These are phyloP conservation scores for Exophiala mesophila DNA, from an alignment of 2,329 filamentous ascomycete species.

Conservation along the genomic window DNA sequence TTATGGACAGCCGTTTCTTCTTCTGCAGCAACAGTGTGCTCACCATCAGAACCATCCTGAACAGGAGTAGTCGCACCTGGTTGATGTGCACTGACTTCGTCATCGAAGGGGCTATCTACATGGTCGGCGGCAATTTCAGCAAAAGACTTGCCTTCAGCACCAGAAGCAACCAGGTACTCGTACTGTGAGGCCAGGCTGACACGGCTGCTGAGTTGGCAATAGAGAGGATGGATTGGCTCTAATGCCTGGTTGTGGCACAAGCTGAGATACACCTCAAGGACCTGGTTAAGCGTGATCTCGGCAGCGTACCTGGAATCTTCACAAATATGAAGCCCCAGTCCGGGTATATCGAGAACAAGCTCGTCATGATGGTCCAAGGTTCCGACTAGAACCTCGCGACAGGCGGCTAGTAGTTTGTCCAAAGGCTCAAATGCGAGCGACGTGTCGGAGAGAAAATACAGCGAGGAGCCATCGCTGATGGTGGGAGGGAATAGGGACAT, in stretches of 20 bases:
- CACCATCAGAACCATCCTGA: too few relatives aligned
- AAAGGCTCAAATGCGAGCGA: conserved; percentile 50
- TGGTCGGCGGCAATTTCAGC: conserved; percentile 39
- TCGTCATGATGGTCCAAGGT: conserved; percentile 55
- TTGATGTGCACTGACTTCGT: conserved; percentile 21
- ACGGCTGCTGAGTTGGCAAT: conserved; percentile 52
- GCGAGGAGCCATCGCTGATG: conserved; percentile 47
- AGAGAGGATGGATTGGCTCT: conserved; percentile 51
- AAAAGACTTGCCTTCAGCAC: conserved; percentile 54
- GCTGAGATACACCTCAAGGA: conserved; percentile 56
- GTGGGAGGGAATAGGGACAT: conserved; percentile 56
- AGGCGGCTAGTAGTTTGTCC: conserved; percentile 52
- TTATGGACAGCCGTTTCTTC: conserved; percentile 1
- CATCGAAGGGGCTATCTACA: conserved; percentile 11
- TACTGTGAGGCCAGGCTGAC: conserved; percentile 52
- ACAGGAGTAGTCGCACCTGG: too few relatives aligned
- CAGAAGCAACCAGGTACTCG: conserved; percentile 48
- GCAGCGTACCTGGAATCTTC: conserved; percentile 51
- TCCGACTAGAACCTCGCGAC: conserved; percentile 48
- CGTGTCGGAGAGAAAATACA: conserved; percentile 54
- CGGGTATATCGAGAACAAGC: conserved; percentile 51
- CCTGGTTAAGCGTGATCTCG: conserved; percentile 50
- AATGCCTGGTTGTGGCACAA: conserved; percentile 57
- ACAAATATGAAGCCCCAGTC: conserved; percentile 51
- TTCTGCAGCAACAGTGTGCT: conserved; percentile 1